phyloP scores from a whole-genome alignment of 2,329 filamentous ascomycete species.

The Colletotrichum abscissum region DNA sequence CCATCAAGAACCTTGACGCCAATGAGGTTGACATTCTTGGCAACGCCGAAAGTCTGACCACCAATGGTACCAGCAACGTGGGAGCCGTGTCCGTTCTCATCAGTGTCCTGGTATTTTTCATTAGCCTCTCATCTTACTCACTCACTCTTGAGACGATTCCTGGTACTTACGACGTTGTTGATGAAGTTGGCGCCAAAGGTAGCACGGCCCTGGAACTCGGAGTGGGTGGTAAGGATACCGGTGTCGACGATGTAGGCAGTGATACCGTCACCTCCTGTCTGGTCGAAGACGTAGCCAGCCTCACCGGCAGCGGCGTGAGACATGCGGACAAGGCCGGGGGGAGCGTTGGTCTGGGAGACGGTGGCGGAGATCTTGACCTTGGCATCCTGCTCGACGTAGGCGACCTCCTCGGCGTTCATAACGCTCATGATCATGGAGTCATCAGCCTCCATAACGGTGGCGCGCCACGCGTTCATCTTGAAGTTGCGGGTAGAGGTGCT shows the following conservation, averaged over 20 bases:
- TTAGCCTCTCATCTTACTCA: not conserved
- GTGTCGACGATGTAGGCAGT: conserved; percentile 75
- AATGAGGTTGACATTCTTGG: conserved; percentile 66
- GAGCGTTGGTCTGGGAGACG: conserved; percentile 63
- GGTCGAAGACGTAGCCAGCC: conserved; percentile 62
- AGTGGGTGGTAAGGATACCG: conserved; percentile 67
- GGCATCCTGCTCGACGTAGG: conserved; percentile 66
- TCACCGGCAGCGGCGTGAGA: conserved; percentile 54
- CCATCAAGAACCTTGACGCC: conserved; percentile 72
- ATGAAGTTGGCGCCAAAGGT: conserved; percentile 64
- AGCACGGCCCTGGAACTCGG: conserved; percentile 67
- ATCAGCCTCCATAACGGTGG: conserved; percentile 64
- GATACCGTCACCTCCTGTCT: conserved; percentile 63
- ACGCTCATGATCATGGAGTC: conserved; percentile 62
- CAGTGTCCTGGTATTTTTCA: conserved; percentile 51
- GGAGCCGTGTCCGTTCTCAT: conserved; percentile 72
- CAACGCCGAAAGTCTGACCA: conserved; percentile 70
- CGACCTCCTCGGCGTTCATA: conserved; percentile 59
- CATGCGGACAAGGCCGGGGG: conserved; percentile 64
- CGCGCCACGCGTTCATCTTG: conserved; percentile 62
- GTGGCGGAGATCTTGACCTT: conserved; percentile 55
- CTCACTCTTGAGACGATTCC: conserved; percentile 8
- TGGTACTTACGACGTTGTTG: conserved; percentile 53
- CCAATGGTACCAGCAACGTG: conserved; percentile 73
- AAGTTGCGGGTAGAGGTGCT: conserved; percentile 60